Conservation (phyloP, 1,139 yeast species). For the Zygoascus meyerae region DNA sequence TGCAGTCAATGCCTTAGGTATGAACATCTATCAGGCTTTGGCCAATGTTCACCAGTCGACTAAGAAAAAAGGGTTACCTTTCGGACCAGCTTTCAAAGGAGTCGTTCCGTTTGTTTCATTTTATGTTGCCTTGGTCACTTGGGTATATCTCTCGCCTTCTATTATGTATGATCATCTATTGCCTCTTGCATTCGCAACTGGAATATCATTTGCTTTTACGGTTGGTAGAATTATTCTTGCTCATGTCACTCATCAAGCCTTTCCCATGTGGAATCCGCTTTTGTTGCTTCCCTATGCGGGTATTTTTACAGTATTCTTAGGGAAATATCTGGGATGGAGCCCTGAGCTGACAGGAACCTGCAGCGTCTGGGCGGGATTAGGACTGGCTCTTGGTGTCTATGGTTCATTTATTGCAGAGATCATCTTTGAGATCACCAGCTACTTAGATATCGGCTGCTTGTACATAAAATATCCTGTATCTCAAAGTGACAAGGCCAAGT, state of each 20-base stretch:
- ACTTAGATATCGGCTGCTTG: slow-evolving; percentile 79
- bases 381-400: slow-evolving; percentile 70
- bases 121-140: slow-evolving; percentile 49
- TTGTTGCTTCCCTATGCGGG: slow-evolving; percentile 62
- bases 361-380: slow-evolving; percentile 64
- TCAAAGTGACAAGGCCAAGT: neutral
- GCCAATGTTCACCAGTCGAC: slow-evolving; percentile 59
- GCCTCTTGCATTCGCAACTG: slow-evolving; percentile 63
- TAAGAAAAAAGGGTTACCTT: slow-evolving; percentile 31
- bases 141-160: slow-evolving; percentile 42
- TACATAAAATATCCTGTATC: slow-evolving; percentile 56
- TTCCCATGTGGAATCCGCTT: slow-evolving; percentile 70
- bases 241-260: slow-evolving; percentile 72
- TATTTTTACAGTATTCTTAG: slow-evolving; percentile 36
- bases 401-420: slow-evolving; percentile 75
- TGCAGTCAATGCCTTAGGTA: slow-evolving; percentile 54
- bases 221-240: slow-evolving; percentile 89
- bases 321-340: slow-evolving; percentile 29
- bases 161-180: slow-evolving; percentile 45
- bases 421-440: slow-evolving; percentile 74
- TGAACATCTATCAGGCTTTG: slow-evolving; percentile 70
- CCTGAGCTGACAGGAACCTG: slow-evolving; percentile 22
- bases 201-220: slow-evolving; percentile 69
- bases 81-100: slow-evolving; percentile 51
- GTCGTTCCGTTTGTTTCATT: slow-evolving; percentile 65